A percentile compares a stretch with the other conserved stretches of the same genome.
Evolutionary conservation across 495 filamentous ascomycete genomes (phyloP).

Genomic region (Rostrohypoxylon terebratum): DNA sequence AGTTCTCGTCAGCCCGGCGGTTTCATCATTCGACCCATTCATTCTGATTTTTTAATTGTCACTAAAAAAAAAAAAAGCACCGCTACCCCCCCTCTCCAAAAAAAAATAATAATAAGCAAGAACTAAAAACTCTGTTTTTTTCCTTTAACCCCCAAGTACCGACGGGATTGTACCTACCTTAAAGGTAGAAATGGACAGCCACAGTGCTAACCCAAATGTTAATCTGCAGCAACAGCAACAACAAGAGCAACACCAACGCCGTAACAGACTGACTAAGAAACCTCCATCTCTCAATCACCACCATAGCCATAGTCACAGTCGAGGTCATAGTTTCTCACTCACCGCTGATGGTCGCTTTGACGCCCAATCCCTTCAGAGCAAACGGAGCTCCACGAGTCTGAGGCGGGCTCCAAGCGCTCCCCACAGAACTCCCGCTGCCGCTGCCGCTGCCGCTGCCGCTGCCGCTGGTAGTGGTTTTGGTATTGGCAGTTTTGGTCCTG

Average conservation of each 20-base stretch:
- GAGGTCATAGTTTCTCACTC: slow-evolving; percentile 55
- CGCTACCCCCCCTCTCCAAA: slow-evolving; percentile 38
- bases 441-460: slow-evolving; percentile 55
- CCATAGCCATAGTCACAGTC: slow-evolving; percentile 49
- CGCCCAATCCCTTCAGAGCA: slow-evolving; percentile 64
- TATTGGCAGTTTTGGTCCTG: not conserved
- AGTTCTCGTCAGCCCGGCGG: slow-evolving; percentile 43
- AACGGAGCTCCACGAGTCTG: slow-evolving; percentile 68
- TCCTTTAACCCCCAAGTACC: slow-evolving; percentile 26
- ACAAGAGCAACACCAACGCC: slow-evolving; percentile 49
- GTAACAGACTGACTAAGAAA: slow-evolving; percentile 65
- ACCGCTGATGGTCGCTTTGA: slow-evolving; percentile 62
- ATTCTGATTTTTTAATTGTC: slow-evolving; percentile 41
- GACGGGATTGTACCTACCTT: slow-evolving; percentile 39
- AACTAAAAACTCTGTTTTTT: slow-evolving; percentile 43
- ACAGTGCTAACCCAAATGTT: slow-evolving; percentile 46
- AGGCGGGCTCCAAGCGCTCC: slow-evolving; percentile 79
- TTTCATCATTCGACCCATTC: slow-evolving; percentile 46
- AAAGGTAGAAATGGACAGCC: slow-evolving; percentile 59
- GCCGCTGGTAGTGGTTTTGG: not conserved
- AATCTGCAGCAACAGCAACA: slow-evolving; percentile 50
- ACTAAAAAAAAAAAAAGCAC: slow-evolving; percentile 45
- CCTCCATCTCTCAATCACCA: slow-evolving; percentile 59
- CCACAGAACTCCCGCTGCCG: slow-evolving; percentile 58
- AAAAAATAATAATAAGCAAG: slow-evolving; percentile 43